Evolutionary conservation across 805 yeast species (phyloP), one percentile per base, ranked within the genome.

Genomic region (Candida peoriensis): DNA sequence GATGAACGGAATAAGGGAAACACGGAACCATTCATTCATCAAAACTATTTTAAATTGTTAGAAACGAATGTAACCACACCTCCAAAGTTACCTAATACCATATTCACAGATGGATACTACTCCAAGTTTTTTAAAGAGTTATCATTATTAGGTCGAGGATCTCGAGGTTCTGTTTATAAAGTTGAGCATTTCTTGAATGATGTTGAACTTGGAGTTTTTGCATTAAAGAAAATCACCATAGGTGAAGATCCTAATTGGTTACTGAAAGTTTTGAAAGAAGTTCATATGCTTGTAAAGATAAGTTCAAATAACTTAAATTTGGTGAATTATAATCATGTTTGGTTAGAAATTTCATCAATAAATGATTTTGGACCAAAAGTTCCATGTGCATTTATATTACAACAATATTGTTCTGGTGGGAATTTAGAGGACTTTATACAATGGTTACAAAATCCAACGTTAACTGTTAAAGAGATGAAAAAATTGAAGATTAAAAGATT

Each of bases 371-470:
- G 78, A 33, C 76, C 81, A 23, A 52, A 54, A 20, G 66, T 74
- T 5, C 88, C 89, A 0, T 81, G 83, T 54, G 86, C 88, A 5
- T 88, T 76, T 48, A 82, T 88, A 8, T 61, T 88, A 11, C 90
- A 84, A 55, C 95, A 88, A 52, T 88, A 82, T 53, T 88, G 96
- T 52, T 81, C 76, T 33, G 95, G 95, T 12, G 96, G 96, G 0
- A 86, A 86, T 27, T 58, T 88, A 37, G 96, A 88, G 48, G 83
- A 78, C 35, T 68, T 81, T 43, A 64, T 81, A 1, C 46, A 55
- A 6, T 50, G 54, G 40, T 52, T 60, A 33, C 52, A 54, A 25
- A 48, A 53, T 17, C 70, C 74, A 1, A 60, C 58, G 30, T 45
- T 64, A 11, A 50, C 55, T 7, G 60, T 66, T 19, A 57, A 67